Percentiles rank a stretch among this genome's conserved stretches.
Conservation (phyloP, 2,329 filamentous ascomycete genomes). For the Aspergillus pseudotamarii region DNA sequence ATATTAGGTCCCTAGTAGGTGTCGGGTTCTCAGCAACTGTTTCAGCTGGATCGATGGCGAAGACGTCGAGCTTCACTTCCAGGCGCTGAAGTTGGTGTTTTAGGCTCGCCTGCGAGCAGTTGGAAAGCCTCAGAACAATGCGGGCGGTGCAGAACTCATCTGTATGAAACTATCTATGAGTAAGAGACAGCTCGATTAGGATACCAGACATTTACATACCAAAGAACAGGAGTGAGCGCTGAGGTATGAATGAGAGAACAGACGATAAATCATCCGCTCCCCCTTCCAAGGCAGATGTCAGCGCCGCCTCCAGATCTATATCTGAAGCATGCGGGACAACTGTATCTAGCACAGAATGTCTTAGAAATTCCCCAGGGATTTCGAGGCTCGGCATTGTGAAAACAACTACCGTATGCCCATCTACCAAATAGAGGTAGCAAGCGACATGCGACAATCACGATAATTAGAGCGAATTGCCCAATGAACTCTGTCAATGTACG, state of each 20-base stretch:
- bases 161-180: constrained; percentile 50
- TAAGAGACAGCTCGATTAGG: constrained; percentile 42
- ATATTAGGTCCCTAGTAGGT: constrained; percentile 46
- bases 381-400: constrained; percentile 39
- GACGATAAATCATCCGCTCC: constrained; percentile 47
- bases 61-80: constrained; percentile 55
- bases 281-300: constrained; percentile 49
- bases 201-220: constrained; percentile 37
- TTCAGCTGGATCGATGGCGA: constrained; percentile 44
- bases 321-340: constrained; percentile 47
- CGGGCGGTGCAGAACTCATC: constrained; percentile 58
- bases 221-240: constrained; percentile 57
- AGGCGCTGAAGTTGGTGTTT: constrained; percentile 53
- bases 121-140: constrained; percentile 54
- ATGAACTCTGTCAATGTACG: background rate
- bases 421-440: constrained; percentile 1
- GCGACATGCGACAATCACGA: background rate
- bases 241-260: constrained; percentile 52
- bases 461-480: background rate
- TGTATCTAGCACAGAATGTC: constrained; percentile 46
- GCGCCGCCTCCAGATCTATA: constrained; percentile 42
- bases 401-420: constrained; percentile 28
- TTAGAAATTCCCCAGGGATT: constrained; percentile 44
- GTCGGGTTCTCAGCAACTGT: constrained; percentile 44
- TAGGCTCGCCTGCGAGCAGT: constrained; percentile 51